Conservation (phyloP, 179 eudicot genomes). For the Sideroxylon spinosum region DNA sequence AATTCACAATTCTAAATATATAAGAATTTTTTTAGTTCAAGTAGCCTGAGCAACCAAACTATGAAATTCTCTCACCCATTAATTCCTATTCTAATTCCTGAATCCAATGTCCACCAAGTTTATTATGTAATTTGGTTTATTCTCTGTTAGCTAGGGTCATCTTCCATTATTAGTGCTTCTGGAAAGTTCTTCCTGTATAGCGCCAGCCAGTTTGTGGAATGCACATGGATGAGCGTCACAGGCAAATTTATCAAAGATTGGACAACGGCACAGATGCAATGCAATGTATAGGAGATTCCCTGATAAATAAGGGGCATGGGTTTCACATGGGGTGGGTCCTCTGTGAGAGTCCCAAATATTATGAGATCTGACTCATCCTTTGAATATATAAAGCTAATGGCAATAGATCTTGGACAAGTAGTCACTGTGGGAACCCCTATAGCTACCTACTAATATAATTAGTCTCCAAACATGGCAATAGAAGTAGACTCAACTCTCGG, state of each 20-base stretch:
- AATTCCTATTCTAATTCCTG: too few species aligned
- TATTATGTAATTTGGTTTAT: too few species aligned
- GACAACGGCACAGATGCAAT: neutral
- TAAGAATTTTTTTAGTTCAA: too few species aligned
- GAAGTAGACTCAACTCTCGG: neutral
- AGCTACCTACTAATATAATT: neutral
- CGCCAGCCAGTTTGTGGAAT: neutral
- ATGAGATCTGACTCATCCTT: conserved; percentile 13
- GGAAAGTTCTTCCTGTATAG: neutral
- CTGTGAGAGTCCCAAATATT: neutral
- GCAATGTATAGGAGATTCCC: neutral
- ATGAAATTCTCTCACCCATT: too few species aligned
- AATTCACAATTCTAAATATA: too few species aligned
- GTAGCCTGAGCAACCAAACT: too few species aligned
- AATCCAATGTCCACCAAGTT: too few species aligned
- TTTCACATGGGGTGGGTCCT: conserved; percentile 17
- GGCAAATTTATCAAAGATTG: neutral
- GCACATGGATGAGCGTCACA: neutral
- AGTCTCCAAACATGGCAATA: neutral
- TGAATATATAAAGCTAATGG: neutral
- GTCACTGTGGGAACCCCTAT: conserved; percentile 1
- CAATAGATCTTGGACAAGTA: neutral
- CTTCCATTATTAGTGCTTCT: neutral
- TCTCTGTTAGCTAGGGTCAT: neutral
- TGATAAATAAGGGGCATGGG: conserved; percentile 13